A percentile compares a stretch with the other conserved stretches of the same genome.
Evolutionary conservation across 75 land plant genomes (phyloP).

Genomic region (Pinus albicaulis): DNA sequence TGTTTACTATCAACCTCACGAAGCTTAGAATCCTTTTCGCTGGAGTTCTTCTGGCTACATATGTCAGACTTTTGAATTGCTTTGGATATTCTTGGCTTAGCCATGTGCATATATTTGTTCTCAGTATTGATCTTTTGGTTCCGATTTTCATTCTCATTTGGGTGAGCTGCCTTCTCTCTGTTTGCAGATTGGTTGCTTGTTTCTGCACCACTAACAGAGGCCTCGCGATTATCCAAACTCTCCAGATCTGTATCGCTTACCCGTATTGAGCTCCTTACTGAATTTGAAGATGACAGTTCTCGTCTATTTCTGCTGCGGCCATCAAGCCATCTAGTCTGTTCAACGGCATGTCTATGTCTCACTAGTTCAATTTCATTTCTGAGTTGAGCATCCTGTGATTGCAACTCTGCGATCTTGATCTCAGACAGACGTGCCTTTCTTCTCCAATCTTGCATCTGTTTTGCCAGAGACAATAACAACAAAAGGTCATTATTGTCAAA

Average conservation of each 20-base stretch:
- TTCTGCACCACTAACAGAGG: neutral
- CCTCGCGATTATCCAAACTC: neutral
- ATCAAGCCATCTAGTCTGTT: slow-evolving; percentile 20
- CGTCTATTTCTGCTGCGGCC: neutral
- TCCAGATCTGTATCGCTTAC: neutral
- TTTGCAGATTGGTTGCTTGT: neutral
- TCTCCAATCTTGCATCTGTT: slow-evolving; percentile 67
- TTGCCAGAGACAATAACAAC: neutral
- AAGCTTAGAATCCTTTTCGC: neutral
- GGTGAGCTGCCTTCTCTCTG: neutral
- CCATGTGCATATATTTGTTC: neutral
- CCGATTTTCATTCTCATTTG: neutral
- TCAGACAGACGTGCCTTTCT: slow-evolving; percentile 35
- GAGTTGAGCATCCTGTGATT: slow-evolving; percentile 12
- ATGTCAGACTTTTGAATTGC: neutral
- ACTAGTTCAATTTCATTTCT: slow-evolving; percentile 13
- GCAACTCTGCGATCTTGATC: slow-evolving; percentile 29
- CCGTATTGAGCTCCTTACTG: neutral
- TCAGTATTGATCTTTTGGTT: neutral
- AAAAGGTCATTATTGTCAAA: neutral
- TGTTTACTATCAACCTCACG: neutral
- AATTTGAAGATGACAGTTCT: neutral
- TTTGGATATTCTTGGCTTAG: neutral
- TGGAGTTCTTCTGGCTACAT: neutral
- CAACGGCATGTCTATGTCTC: slow-evolving; percentile 20